Evolutionary conservation across 176 grass and related monocot genomes (phyloP).

Genomic region (Bothriochloa decipiens): DNA sequence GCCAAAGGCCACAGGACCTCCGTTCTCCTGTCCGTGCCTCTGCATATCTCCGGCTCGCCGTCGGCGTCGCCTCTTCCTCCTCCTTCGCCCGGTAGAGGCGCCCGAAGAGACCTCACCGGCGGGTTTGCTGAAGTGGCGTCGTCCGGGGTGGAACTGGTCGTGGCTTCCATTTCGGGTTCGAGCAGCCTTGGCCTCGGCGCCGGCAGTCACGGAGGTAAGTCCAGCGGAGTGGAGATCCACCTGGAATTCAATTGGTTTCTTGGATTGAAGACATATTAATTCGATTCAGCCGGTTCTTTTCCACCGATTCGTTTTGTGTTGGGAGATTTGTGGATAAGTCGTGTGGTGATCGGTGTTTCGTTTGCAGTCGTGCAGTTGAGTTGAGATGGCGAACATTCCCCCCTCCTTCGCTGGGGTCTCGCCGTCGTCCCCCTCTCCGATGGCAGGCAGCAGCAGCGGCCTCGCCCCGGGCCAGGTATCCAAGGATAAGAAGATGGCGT

Average conservation of each 20-base stretch:
- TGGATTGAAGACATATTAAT: background rate
- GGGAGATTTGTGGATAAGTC: background rate
- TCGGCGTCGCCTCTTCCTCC: slow-evolving; percentile 8
- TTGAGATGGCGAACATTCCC: slow-evolving; percentile 65
- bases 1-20: background rate
- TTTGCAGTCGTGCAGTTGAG: slow-evolving; percentile 22
- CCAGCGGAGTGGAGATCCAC: background rate
- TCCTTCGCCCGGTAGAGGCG: background rate
- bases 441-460: slow-evolving; percentile 28
- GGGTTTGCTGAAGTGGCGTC: background rate
- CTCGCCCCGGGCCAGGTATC: slow-evolving; percentile 7
- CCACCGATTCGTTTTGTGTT: background rate
- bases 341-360: slow-evolving; percentile 14
- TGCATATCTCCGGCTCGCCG: slow-evolving; percentile 29
- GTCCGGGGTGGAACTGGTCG: background rate
- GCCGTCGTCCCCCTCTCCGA: slow-evolving; percentile 51
- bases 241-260: background rate
- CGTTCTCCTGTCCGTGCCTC: background rate
- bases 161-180: background rate
- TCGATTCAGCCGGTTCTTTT: background rate
- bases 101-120: background rate
- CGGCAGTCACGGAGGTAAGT: background rate
- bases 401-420: slow-evolving; percentile 60
- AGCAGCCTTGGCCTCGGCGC: background rate
- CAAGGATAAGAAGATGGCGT: slow-evolving; percentile 85